Evolutionary conservation across 1,284 basidiomycete species (phyloP).

Genomic region (Trametes sp.): DNA sequence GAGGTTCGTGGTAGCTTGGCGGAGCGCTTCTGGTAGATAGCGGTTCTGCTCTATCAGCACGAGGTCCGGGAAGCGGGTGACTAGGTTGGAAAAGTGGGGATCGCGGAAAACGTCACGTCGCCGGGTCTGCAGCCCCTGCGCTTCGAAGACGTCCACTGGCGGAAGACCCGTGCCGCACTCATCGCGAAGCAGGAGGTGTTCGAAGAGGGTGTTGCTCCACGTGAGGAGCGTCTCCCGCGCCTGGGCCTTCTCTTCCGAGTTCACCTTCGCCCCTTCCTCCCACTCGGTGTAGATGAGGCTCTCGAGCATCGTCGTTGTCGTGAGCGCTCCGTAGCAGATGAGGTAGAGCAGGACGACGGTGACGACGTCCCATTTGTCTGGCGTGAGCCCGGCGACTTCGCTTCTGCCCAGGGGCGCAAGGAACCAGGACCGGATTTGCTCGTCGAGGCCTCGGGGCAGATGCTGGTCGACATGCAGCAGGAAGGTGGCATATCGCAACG

Average conservation of each 20-base stretch:
- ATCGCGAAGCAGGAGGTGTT: constrained; percentile 61
- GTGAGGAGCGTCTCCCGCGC: constrained; percentile 59
- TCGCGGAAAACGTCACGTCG: constrained; percentile 70
- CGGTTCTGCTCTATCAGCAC: constrained; percentile 72
- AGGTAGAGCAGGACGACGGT: constrained; percentile 68
- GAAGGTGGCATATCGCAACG: constrained; percentile 71
- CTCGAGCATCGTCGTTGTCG: constrained; percentile 72
- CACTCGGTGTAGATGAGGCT: constrained; percentile 81
- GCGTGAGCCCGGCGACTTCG: constrained; percentile 62
- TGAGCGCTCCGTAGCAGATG: constrained; percentile 70
- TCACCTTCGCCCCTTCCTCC: constrained; percentile 56
- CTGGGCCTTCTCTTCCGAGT: constrained; percentile 47
- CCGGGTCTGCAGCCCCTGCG: constrained; percentile 71
- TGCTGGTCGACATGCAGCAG: constrained; percentile 78
- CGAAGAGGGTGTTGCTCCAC: constrained; percentile 68
- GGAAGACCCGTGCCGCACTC: constrained; percentile 55
- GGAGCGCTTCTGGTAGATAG: constrained; percentile 56
- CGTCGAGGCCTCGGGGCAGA: constrained; percentile 72
- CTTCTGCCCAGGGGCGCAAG: constrained; percentile 61
- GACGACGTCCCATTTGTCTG: constrained; percentile 72
- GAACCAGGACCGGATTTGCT: constrained; percentile 74
- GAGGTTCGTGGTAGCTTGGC: constrained; percentile 55
- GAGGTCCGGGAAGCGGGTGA: constrained; percentile 68
- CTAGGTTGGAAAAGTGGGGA: constrained; percentile 67
- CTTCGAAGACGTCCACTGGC: constrained; percentile 62